These are phyloP conservation scores for Coemansia sp. DNA, from an alignment of 192 early-diverging fungal species.

Conservation along the genomic window DNA sequence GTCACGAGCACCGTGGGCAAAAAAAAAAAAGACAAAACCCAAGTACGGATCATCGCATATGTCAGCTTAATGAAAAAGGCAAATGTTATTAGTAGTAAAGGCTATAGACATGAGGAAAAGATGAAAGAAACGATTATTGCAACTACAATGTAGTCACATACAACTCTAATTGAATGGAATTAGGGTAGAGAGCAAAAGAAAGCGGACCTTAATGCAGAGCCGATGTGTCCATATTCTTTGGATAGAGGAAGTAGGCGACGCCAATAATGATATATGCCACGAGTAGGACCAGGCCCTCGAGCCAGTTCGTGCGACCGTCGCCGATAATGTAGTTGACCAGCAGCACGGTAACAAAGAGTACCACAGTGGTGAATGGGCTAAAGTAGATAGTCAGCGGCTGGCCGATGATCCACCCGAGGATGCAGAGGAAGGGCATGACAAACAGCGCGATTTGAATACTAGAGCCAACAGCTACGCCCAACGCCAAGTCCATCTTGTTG, in stretches of 20 bases:
- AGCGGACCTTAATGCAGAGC: neutral
- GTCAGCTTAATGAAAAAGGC: neutral
- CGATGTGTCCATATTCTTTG: slow-evolving; percentile 47
- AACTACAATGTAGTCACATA: slow-evolving; percentile 1
- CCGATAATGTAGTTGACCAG: slow-evolving; percentile 80
- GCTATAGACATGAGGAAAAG: neutral
- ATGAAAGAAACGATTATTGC: slow-evolving; percentile 3
- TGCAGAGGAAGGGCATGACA: slow-evolving; percentile 68
- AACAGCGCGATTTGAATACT: slow-evolving; percentile 91
- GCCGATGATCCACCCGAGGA: slow-evolving; percentile 85
- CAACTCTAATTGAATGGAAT: slow-evolving; percentile 8
- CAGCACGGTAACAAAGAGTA: slow-evolving; percentile 80
- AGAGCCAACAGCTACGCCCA: slow-evolving; percentile 87
- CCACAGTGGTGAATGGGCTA: slow-evolving; percentile 76
- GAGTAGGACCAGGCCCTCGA: slow-evolving; percentile 86
- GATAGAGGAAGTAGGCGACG: slow-evolving; percentile 80
- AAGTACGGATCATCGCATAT: neutral
- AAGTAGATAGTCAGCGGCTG: slow-evolving; percentile 86
- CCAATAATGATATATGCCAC: slow-evolving; percentile 84
- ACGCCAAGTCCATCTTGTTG: slow-evolving; percentile 92
- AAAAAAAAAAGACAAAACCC: neutral
- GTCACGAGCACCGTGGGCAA: neutral
- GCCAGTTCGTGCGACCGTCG: slow-evolving; percentile 92
- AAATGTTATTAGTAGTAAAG: neutral
- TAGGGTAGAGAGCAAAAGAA: neutral